phyloP scores from a whole-genome alignment of 2,329 filamentous ascomycete genomes.

The Fusarium sp. region DNA sequence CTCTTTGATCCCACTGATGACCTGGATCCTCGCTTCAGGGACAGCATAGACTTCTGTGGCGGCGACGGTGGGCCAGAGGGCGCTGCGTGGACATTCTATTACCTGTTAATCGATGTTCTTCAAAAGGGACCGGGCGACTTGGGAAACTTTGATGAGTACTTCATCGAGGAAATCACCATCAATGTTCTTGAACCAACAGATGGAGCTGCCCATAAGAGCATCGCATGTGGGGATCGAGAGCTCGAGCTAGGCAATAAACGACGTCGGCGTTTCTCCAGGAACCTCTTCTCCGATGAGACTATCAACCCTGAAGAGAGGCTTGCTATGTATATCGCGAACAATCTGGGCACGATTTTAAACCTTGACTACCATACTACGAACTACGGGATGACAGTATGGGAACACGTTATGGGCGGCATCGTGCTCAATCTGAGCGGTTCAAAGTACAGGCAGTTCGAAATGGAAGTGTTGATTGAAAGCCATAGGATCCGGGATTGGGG shows the following conservation, averaged over 20 bases:
- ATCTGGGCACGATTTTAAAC: neutral
- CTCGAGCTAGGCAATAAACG: neutral
- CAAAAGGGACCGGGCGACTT: neutral
- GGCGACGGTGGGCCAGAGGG: neutral
- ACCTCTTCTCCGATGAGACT: neutral
- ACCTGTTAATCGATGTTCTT: neutral
- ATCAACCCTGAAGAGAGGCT: neutral
- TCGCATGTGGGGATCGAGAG: neutral
- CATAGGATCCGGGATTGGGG: neutral
- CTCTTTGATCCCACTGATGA: slow-evolving; percentile 18
- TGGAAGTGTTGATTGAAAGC: neutral
- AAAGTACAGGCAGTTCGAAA: neutral
- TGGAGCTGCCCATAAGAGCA: neutral
- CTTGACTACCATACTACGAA: neutral
- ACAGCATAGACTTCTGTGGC: neutral
- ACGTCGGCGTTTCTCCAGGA: neutral
- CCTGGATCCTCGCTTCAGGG: neutral
- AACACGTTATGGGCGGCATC: neutral
- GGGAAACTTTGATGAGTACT: neutral
- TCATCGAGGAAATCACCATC: slow-evolving; percentile 9
- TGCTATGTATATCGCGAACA: neutral
- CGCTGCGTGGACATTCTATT: neutral
- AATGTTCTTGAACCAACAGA: slow-evolving; percentile 14
- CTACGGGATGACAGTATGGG: neutral
- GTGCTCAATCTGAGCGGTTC: neutral